Base-by-base conservation (phyloP, 2,329 filamentous ascomycete species). In the Penicillium janthinellum region DNA sequence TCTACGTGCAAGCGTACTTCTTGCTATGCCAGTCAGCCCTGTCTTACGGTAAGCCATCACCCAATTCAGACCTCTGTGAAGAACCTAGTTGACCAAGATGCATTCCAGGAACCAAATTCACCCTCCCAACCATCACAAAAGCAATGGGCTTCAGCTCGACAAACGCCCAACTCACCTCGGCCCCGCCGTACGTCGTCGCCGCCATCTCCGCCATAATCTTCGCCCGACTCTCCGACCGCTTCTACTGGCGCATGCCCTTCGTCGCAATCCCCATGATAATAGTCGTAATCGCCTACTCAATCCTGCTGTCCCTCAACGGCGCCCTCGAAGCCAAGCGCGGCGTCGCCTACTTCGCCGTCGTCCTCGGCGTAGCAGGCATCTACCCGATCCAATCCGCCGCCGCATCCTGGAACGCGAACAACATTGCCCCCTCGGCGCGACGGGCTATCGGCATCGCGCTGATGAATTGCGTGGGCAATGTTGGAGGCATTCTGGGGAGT, bases 81-180 rank as follows among this genome's bases (percentile, higher is more conserved):
- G 20, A 22, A 28, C n/a, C 7, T 3, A 37, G 15, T 42, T 55
- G 28, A 55, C 10, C 7, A 2, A 10, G 1, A 17, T n/a, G 1
- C 15, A 5, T 71, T 0, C 7, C 71, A 66, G 73, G 72, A 14
- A 75, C 73, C 11, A 76, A 74, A 12, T 71, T 76, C 37, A 75
- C 74, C 20, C 64, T 75, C 1, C 75, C 75, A 0, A 73, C 71
- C 2, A 77, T 78, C 31, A 77, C 76, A 41, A 72, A 73, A 51
- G 69, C 71, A 14, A 67, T 78, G 60, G 75, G 75, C 4, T 78
- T 75, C 58, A 68, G 52, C 14, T 66, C 68, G 0, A 73, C 74
- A 0, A 72, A 68, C 4, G 74, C 75, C 11, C 75, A 78, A 42
- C 66, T 77, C 6, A 63, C 60, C 35, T 67, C 68, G 0, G 65